Evolutionary conservation across 1,139 yeast species (phyloP).

Genomic region (Candida sanyaensis): DNA sequence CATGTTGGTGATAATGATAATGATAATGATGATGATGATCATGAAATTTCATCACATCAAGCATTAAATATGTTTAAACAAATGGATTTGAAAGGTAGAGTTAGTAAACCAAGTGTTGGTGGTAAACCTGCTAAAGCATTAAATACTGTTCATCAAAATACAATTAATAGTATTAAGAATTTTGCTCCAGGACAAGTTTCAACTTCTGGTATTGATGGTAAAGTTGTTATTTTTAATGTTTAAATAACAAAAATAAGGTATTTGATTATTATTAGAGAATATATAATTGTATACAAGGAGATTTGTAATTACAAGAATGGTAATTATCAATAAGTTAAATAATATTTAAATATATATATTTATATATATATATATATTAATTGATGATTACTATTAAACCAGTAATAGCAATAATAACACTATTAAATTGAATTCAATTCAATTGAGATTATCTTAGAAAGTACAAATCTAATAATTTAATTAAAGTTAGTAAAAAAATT

Average conservation of each 20-base stretch:
- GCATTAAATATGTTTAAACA: slow-evolving; percentile 96
- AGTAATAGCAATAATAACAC: too few relatives aligned
- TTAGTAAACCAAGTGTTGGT: slow-evolving; percentile 38
- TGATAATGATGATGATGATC: slow-evolving; percentile 55
- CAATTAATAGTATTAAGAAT: slow-evolving; percentile 74
- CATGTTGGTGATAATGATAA: slow-evolving; percentile 31
- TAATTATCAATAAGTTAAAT: too few relatives aligned
- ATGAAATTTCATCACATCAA: slow-evolving; percentile 69
- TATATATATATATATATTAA: too few relatives aligned
- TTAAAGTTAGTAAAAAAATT: too few relatives aligned
- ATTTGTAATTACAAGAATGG: too few relatives aligned
- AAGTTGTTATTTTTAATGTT: slow-evolving; percentile 64
- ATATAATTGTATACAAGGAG: neutral
- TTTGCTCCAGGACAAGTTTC: slow-evolving; percentile 50
- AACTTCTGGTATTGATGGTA: slow-evolving; percentile 78
- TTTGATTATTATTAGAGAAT: neutral
- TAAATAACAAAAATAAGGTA: slow-evolving; percentile 10
- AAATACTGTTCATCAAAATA: slow-evolving; percentile 86
- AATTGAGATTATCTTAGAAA: too few relatives aligned
- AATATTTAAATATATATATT: too few relatives aligned
- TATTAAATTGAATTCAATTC: too few relatives aligned
- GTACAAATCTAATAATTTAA: too few relatives aligned
- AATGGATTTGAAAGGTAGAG: slow-evolving; percentile 90
- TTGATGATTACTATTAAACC: too few relatives aligned
- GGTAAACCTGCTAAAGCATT: slow-evolving; percentile 49